Percentiles rank a stretch among this genome's conserved stretches.
These are phyloP conservation scores for Solanum neorickii DNA, from an alignment of 257 asterid species.

Conservation along the genomic window DNA sequence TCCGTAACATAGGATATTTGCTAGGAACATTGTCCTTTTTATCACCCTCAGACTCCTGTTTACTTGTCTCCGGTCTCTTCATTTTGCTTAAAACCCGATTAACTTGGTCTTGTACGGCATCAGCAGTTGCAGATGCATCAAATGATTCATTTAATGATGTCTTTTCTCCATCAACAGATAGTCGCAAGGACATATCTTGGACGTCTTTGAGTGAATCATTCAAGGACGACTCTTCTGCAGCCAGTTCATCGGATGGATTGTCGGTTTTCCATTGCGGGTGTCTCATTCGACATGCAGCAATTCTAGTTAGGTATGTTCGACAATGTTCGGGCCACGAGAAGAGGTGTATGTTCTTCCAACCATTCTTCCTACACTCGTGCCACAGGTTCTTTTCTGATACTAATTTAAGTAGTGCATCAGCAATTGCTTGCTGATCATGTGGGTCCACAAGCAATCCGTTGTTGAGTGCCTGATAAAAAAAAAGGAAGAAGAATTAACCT, in stretches of 20 bases:
- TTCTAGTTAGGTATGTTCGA: constrained; percentile 59
- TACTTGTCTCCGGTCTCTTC: constrained; percentile 33
- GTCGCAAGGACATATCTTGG: constrained; percentile 59
- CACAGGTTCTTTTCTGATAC: constrained; percentile 74
- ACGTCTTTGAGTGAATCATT: constrained; percentile 78
- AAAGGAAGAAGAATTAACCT: background rate
- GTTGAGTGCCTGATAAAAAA: constrained; percentile 41
- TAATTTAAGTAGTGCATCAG: constrained; percentile 63
- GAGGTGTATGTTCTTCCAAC: constrained; percentile 70
- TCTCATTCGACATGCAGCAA: constrained; percentile 81
- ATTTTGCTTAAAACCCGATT: constrained; percentile 56
- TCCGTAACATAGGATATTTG: constrained; percentile 63
- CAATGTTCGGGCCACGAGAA: constrained; percentile 91
- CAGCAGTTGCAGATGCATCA: constrained; percentile 22
- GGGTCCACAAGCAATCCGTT: constrained; percentile 81
- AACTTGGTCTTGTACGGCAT: constrained; percentile 47
- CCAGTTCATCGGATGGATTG: constrained; percentile 50
- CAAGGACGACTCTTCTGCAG: constrained; percentile 54
- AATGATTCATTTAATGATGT: constrained; percentile 43
- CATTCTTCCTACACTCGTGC: constrained; percentile 64
- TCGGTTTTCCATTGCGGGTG: constrained; percentile 87
- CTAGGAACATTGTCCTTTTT: constrained; percentile 31
- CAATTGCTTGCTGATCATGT: constrained; percentile 56
- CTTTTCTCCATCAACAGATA: constrained; percentile 78
- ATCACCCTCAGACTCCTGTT: constrained; percentile 22